These are phyloP conservation scores for Melocanna baccifera DNA, from an alignment of 176 grass and related monocot genomes.

Conservation along the genomic window DNA sequence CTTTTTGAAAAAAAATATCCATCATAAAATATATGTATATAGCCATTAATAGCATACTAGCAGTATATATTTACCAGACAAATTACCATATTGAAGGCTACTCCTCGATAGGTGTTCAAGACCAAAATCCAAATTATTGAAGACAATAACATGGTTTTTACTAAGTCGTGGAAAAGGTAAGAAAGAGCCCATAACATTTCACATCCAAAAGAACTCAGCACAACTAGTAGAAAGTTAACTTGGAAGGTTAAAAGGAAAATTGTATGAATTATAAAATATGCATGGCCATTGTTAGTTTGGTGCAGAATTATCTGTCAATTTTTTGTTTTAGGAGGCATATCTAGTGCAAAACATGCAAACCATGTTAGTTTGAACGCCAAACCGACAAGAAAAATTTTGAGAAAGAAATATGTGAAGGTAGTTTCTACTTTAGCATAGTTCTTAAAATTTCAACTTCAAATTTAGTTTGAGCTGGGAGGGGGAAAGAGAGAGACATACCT, in stretches of 20 bases:
- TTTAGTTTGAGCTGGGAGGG: background rate
- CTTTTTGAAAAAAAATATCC: no score
- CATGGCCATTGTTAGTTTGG: background rate
- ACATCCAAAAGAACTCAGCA: background rate
- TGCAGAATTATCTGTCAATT: background rate
- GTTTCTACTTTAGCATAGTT: background rate
- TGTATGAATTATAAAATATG: background rate
- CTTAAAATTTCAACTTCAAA: background rate
- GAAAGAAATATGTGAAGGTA: background rate
- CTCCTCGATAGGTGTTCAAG: no score
- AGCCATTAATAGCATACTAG: no score
- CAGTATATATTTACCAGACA: no score
- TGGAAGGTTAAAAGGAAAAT: background rate
- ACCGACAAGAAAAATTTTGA: background rate
- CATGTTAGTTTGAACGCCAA: background rate
- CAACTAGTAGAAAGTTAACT: background rate
- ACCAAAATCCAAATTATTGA: no score
- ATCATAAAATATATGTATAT: no score
- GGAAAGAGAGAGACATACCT: no score
- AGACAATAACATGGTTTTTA: no score
- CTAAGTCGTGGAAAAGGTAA: no score
- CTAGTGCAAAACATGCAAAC: background rate
- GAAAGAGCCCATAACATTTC: no score
- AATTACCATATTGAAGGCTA: no score
- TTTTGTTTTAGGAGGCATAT: background rate